These are phyloP conservation scores for Silybum marianum DNA, from an alignment of 129 eudicot species.

Conservation along the genomic window DNA sequence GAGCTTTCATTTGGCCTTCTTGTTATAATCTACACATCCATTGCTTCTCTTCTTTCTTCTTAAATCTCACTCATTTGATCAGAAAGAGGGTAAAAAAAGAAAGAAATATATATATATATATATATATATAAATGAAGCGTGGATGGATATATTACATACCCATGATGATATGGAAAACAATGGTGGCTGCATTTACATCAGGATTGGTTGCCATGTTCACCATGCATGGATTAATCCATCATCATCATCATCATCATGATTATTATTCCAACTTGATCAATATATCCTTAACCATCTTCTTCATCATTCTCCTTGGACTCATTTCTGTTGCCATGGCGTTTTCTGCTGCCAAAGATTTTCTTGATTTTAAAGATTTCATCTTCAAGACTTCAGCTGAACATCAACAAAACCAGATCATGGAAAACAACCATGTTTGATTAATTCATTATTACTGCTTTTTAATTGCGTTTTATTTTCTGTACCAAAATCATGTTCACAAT, in stretches of 20 bases:
- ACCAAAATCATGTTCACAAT: not conserved
- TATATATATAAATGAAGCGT: slow-evolving; percentile 17
- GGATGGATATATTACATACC: slow-evolving; percentile 30
- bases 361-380: slow-evolving; percentile 10
- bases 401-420: not conserved
- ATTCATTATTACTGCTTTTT: not conserved
- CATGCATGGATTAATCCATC: slow-evolving; percentile 22
- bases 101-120: too few species aligned
- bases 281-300: slow-evolving; percentile 23
- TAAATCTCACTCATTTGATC: not conserved
- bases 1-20: not conserved
- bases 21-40: not conserved
- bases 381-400: not conserved
- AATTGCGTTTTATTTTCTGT: not conserved
- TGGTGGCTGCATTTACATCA: slow-evolving; percentile 22
- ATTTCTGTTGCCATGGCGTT: slow-evolving; percentile 14
- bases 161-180: slow-evolving; percentile 31
- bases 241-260: slow-evolving; percentile 15
- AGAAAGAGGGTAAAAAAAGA: not conserved
- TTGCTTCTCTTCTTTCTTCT: slow-evolving; percentile 2
- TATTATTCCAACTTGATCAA: slow-evolving; percentile 8
- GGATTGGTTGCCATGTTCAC: slow-evolving; percentile 31
- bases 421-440: not conserved
- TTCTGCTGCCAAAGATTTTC: slow-evolving; percentile 25
- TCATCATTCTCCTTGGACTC: slow-evolving; percentile 8